Conservation (phyloP, 106 monocot species). For the Chionographis japonica region DNA sequence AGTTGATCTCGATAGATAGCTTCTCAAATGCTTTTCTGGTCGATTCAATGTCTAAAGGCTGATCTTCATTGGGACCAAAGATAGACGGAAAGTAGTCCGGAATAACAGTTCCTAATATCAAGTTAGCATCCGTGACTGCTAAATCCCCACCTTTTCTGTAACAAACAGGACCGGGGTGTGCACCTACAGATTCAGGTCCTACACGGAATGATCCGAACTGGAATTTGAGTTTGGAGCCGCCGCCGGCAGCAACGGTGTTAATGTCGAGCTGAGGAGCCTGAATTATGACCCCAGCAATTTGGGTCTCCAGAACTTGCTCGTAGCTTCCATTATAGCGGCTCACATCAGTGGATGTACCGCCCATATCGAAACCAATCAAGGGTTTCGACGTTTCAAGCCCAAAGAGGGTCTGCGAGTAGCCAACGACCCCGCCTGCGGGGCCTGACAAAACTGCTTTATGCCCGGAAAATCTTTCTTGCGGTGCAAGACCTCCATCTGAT, state of each 20-base stretch:
- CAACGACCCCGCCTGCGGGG: slow-evolving; percentile 94
- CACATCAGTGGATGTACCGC: slow-evolving; percentile 96
- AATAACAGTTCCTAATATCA: slow-evolving; percentile 78
- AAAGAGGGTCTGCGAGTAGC: slow-evolving; percentile 87
- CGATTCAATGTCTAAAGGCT: slow-evolving; percentile 76
- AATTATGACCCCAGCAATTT: slow-evolving; percentile 86
- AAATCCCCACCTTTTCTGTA: slow-evolving; percentile 92
- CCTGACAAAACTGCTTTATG: slow-evolving; percentile 94
- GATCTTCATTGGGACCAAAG: slow-evolving; percentile 87
- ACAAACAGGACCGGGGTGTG: slow-evolving; percentile 99
- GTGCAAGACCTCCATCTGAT: slow-evolving; percentile 94
- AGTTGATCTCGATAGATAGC: slow-evolving; percentile 57
- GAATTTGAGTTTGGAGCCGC: slow-evolving; percentile 96
- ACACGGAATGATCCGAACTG: slow-evolving; percentile 88
- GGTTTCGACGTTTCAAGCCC: slow-evolving; percentile 79
- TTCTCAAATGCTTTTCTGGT: slow-evolving; percentile 66
- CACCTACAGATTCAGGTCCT: slow-evolving; percentile 97
- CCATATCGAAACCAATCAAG: slow-evolving; percentile 97
- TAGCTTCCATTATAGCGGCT: slow-evolving; percentile 82
- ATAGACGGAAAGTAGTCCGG: slow-evolving; percentile 91
- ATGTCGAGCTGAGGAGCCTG: slow-evolving; percentile 98
- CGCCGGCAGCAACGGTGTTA: slow-evolving; percentile 94
- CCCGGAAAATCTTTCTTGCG: slow-evolving; percentile 77
- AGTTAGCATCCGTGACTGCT: slow-evolving; percentile 91
- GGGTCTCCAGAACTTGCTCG: slow-evolving; percentile 91